Evolutionary conservation across 1,284 basidiomycete genomes (phyloP).

Genomic region (Entoloma clypeatum): DNA sequence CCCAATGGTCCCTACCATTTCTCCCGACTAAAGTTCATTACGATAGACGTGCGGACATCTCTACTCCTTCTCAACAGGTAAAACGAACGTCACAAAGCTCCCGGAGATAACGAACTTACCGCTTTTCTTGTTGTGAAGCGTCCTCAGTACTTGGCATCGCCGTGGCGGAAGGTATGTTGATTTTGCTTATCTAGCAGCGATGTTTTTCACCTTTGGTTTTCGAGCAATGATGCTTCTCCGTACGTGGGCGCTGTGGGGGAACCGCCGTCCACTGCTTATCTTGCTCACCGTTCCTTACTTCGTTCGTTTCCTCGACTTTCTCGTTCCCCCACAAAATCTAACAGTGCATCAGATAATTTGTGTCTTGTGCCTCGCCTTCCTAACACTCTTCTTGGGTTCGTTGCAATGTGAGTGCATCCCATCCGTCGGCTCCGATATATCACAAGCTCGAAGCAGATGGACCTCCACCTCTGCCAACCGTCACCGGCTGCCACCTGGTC

Average conservation of each 20-base stretch:
- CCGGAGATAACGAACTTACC: background rate
- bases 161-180: background rate
- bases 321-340: background rate
- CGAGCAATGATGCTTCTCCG: slow-evolving; percentile 1
- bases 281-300: background rate
- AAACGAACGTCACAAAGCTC: background rate
- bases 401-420: background rate
- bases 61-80: background rate
- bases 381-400: background rate
- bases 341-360: background rate
- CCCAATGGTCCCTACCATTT: background rate
- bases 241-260: background rate
- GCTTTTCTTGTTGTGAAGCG: too few relatives aligned
- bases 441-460: background rate
- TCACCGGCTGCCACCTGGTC: background rate
- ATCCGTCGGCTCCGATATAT: too few relatives aligned
- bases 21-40: background rate
- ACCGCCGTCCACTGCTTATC: background rate
- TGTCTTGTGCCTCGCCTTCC: background rate
- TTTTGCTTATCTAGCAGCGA: background rate
- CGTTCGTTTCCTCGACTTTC: background rate
- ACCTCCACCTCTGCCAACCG: background rate
- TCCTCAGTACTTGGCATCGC: slow-evolving; percentile 1
- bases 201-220: too few relatives aligned
- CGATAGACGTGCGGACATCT: too few relatives aligned